Percentiles rank a stretch among this genome's conserved stretches.
phyloP scores from a whole-genome alignment of 306 rosid species.

The Vachellia pachyceras region DNA sequence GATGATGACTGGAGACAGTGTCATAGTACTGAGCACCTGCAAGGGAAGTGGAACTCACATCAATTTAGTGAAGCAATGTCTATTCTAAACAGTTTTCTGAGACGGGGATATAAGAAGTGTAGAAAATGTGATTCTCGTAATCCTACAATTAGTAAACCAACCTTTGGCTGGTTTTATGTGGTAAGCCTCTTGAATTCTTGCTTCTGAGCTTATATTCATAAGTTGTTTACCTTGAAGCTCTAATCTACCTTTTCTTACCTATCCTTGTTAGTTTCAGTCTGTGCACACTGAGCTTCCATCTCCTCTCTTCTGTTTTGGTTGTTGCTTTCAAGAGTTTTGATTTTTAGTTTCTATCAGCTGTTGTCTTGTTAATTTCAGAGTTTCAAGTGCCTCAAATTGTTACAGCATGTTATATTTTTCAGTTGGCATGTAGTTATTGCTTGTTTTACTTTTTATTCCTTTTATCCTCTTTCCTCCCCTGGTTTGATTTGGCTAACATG shows the following conservation, averaged over 20 bases:
- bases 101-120: conserved; percentile 44
- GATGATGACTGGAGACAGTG: conserved; percentile 37
- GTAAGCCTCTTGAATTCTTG: conserved; percentile 49
- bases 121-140: conserved; percentile 43
- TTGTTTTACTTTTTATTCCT: background rate
- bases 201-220: conserved; percentile 27
- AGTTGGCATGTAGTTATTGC: conserved; percentile 5
- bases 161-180: conserved; percentile 81
- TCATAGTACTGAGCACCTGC: conserved; percentile 36
- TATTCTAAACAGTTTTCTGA: conserved; percentile 54
- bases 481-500: background rate
- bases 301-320: background rate
- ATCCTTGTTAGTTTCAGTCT: conserved; percentile 10
- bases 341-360: background rate
- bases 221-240: conserved; percentile 12
- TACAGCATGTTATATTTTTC: background rate
- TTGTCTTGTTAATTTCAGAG: background rate
- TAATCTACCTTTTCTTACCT: background rate
- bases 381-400: background rate
- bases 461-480: background rate
- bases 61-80: conserved; percentile 79
- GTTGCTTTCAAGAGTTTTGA: background rate
- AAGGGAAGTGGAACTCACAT: conserved; percentile 72
- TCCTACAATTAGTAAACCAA: conserved; percentile 73
- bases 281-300: background rate